Conservation (phyloP, 768 basidiomycete species). For the Leccinum aurantiacum region DNA sequence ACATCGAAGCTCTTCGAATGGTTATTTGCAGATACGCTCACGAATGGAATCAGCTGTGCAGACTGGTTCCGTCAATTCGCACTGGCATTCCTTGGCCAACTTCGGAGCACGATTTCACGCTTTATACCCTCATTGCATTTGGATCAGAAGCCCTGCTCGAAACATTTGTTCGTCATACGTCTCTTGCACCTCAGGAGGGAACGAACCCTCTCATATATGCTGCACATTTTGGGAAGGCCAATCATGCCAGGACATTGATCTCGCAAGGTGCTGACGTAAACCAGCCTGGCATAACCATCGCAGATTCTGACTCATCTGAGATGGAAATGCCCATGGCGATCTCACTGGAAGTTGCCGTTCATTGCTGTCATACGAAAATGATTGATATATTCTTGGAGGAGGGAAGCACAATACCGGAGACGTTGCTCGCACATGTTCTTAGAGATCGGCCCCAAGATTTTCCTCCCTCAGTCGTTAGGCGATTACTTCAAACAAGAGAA, state of each 20-base stretch:
- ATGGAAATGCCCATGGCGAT: neutral
- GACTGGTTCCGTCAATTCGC: neutral
- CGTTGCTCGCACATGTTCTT: neutral
- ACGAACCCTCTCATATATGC: constrained; percentile 13
- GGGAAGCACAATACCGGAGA: neutral
- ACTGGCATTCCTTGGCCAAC: constrained; percentile 5
- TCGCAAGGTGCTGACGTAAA: neutral
- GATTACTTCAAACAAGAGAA: neutral
- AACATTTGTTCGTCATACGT: neutral
- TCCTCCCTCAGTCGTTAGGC: neutral
- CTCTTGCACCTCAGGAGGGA: neutral
- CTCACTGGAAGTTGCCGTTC: neutral
- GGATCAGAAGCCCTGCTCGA: neutral
- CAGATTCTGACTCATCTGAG: neutral
- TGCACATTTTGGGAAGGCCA: neutral
- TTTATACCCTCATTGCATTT: constrained; percentile 11
- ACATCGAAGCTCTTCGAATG: constrained; percentile 1
- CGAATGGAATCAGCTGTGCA: constrained; percentile 7
- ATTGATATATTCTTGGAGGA: neutral
- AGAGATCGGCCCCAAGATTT: neutral
- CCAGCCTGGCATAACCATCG: neutral
- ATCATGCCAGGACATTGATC: constrained; percentile 1
- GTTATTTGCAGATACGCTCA: neutral
- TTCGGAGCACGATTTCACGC: neutral
- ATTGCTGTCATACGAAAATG: neutral